These are phyloP conservation scores for Fusarium sacchari DNA, from an alignment of 2,329 filamentous ascomycete species.

Conservation along the genomic window DNA sequence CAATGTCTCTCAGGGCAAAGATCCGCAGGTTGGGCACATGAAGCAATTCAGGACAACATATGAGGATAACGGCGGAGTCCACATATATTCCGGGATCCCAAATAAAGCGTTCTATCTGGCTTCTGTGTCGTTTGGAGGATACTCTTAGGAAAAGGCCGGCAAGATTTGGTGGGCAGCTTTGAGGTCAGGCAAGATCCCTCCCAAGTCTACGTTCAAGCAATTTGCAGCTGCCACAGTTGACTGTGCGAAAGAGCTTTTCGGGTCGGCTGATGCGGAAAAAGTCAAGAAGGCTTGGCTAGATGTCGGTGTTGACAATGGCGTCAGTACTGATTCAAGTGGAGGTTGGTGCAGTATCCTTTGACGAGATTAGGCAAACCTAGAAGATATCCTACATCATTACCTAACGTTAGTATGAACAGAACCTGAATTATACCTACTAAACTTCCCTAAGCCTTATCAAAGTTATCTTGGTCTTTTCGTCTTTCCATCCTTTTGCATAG, in stretches of 20 bases:
- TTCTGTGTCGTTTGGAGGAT: constrained; percentile 59
- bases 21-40: constrained; percentile 63
- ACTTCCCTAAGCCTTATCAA: not conserved
- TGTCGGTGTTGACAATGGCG: constrained; percentile 54
- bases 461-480: not conserved
- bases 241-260: constrained; percentile 56
- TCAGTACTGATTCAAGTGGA: constrained; percentile 23
- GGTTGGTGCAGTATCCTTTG: constrained; percentile 30
- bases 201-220: constrained; percentile 56
- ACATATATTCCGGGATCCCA: constrained; percentile 66
- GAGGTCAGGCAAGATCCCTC: constrained; percentile 54
- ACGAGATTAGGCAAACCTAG: not conserved
- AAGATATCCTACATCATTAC: not conserved
- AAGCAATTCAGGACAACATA: constrained; percentile 51
- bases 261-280: constrained; percentile 53
- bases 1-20: constrained; percentile 56
- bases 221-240: constrained; percentile 61
- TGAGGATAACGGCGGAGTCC: constrained; percentile 64
- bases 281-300: constrained; percentile 60
- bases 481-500: too few relatives aligned
- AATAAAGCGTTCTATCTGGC: constrained; percentile 66
- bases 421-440: not conserved
- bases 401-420: not conserved
- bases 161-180: constrained; percentile 64
- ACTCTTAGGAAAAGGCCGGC: constrained; percentile 64